Base-by-base conservation (phyloP, 2,329 filamentous ascomycete genomes). In the Fusarium luffae region DNA sequence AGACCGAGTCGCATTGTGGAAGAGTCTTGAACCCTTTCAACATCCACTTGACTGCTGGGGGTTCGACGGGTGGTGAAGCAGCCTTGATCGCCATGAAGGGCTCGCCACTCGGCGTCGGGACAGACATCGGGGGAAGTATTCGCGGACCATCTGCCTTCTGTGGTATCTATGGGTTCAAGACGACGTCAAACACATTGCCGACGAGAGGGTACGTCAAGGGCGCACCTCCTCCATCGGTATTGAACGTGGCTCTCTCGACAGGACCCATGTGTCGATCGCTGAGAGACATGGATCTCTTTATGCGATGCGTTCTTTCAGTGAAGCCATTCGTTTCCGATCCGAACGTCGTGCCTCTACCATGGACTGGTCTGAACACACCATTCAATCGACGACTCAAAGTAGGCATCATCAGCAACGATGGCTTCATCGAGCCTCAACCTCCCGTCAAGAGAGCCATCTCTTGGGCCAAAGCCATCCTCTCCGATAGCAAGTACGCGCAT, bases 11-110 rank as follows among this genome's bases (percentile, higher is more conserved):
- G 68, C 76, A 90, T 28, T 88, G 85, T 64, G 88, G 88, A 3
- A 83, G 85, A 23, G 86, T 85, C 0, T 76, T 90, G n/a, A 91
- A 90, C 70, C 89, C 90, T 0, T 78, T 83, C 47, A 90, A 90
- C 60, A 81, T 85, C 3, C 79, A 82, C n/a, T 81, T 88, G n/a
- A 87, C 85, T 0, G 85, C 87, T 0, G 90, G 90, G 6, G 90
- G 90, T 3, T 86, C 84, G 3, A 87, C 86, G 0, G 90, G 90
- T 9, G 90, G 90, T 1, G 78, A 80, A 42, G 74, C 69, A 5
- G 77, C 80, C 1, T 65, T 82, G 5, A 59, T 82, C 5, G 78
- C 77, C 3, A 73, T 81, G 54, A 70, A 74, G 11, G 80, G 65
- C 6, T 68, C 64, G 8, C 37, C 59, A 5, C 37, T 68, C 7